A percentile compares a stretch with the other conserved stretches of the same genome.
Evolutionary conservation across 768 basidiomycete species (phyloP).

Genomic region (Agrocybe chaxingu): DNA sequence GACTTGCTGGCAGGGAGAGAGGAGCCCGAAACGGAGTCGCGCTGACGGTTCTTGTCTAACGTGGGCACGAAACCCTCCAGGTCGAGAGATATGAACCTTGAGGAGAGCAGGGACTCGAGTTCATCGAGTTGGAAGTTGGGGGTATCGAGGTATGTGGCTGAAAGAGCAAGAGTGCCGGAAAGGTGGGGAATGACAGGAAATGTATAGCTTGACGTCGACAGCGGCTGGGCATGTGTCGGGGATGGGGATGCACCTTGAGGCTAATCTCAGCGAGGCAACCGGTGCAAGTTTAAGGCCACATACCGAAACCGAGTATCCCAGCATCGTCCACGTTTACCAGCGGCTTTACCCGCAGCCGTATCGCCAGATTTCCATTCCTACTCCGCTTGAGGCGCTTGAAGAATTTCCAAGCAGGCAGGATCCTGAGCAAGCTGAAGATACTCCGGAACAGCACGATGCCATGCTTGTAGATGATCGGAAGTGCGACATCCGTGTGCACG

Average conservation of each 20-base stretch:
- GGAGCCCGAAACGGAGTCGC: conserved; percentile 47
- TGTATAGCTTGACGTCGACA: conserved; percentile 49
- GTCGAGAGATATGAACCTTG: conserved; percentile 67
- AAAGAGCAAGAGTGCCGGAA: conserved; percentile 57
- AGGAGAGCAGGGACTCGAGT: conserved; percentile 72
- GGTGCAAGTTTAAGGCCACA: conserved; percentile 13
- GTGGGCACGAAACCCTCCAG: conserved; percentile 73
- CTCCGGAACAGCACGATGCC: conserved; percentile 81
- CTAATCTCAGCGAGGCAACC: conserved; percentile 1
- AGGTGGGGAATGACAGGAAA: conserved; percentile 72
- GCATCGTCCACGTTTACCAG: conserved; percentile 17
- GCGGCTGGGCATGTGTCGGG: conserved; percentile 28
- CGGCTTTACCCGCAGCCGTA: conserved; percentile 24
- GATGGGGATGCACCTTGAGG: conserved; percentile 27
- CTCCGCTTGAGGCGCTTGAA: conserved; percentile 55
- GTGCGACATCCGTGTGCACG: conserved; percentile 48
- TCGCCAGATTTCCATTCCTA: conserved; percentile 24
- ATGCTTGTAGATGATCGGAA: conserved; percentile 82
- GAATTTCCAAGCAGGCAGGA: conserved; percentile 76
- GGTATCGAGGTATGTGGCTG: conserved; percentile 59
- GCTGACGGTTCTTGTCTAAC: conserved; percentile 58
- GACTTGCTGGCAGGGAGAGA: conserved; percentile 19
- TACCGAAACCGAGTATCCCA: conserved; percentile 36
- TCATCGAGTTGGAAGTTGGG: conserved; percentile 76
- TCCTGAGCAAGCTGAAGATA: conserved; percentile 66